Percentiles rank a stretch among this genome's conserved stretches.
Conservation (phyloP, 306 rosid genomes). For the Macrotyloma uniflorum region DNA sequence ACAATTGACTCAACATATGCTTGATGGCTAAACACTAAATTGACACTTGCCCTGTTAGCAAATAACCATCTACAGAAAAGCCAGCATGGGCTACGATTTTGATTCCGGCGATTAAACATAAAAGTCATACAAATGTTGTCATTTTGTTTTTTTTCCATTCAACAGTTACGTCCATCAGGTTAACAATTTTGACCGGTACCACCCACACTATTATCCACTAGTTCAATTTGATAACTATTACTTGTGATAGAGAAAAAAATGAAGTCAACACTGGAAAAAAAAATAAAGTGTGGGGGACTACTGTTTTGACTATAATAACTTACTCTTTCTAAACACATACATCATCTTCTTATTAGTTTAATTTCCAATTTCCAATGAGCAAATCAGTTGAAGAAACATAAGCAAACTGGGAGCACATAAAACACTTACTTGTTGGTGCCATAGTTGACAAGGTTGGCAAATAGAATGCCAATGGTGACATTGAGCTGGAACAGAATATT, state of each 20-base stretch:
- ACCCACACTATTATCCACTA: background rate
- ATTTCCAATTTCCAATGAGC: background rate
- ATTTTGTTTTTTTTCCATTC: background rate
- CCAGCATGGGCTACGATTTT: slow-evolving; percentile 24
- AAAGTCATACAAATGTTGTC: slow-evolving; percentile 17
- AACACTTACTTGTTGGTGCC: slow-evolving; percentile 77
- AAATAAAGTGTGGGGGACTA: background rate
- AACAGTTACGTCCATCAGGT: background rate
- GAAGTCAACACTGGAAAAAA: background rate
- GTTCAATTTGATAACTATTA: slow-evolving; percentile 9
- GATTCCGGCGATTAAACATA: background rate
- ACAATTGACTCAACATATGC: background rate
- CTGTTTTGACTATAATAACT: background rate
- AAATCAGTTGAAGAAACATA: background rate
- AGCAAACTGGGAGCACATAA: background rate
- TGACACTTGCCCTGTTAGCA: slow-evolving; percentile 16
- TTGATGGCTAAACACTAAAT: background rate
- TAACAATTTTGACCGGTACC: slow-evolving; percentile 37
- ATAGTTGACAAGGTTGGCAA: slow-evolving; percentile 81
- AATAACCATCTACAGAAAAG: background rate
- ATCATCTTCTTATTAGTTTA: background rate
- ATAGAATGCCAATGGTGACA: slow-evolving; percentile 84
- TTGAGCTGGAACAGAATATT: slow-evolving; percentile 88
- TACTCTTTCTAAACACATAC: background rate
- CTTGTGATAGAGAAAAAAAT: background rate